A percentile compares a stretch with the other conserved stretches of the same genome.
Conservation (phyloP, 331 rosid genomes). For the Spiraea crenata region DNA sequence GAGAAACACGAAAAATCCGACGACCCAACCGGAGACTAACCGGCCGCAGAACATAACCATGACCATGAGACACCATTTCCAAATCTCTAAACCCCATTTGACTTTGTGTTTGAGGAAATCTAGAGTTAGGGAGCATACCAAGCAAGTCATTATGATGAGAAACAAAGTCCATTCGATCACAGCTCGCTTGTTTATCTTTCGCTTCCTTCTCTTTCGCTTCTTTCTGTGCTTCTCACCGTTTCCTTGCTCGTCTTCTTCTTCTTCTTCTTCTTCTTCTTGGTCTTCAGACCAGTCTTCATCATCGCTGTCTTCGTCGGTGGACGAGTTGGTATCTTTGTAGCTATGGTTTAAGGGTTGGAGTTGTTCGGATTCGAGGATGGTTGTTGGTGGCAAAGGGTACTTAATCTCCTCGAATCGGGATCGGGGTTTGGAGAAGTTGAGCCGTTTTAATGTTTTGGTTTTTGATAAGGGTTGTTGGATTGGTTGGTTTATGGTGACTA, state of each 20-base stretch:
- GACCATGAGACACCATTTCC: constrained; percentile 55
- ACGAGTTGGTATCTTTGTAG: neutral
- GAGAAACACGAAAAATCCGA: constrained; percentile 35
- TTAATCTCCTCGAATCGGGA: constrained; percentile 45
- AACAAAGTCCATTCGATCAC: constrained; percentile 43
- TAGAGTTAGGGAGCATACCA: constrained; percentile 37
- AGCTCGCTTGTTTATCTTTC: constrained; percentile 36
- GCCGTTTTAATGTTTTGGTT: constrained; percentile 34
- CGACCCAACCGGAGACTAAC: constrained; percentile 46
- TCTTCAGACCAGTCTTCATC: constrained; percentile 28
- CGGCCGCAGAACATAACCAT: constrained; percentile 54
- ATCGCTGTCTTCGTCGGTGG: constrained; percentile 15
- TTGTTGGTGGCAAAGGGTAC: constrained; percentile 21
- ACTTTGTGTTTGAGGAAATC: constrained; percentile 15
- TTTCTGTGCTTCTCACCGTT: neutral
- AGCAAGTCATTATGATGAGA: constrained; percentile 38
- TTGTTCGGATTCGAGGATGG: constrained; percentile 31
- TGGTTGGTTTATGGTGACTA: constrained; percentile 36
- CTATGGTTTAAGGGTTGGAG: constrained; percentile 16
- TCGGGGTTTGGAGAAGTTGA: constrained; percentile 42
- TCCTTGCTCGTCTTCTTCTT: constrained; percentile 17
- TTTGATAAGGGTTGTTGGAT: constrained; percentile 11
- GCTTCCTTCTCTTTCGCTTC: constrained; percentile 20
- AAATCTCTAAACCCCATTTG: constrained; percentile 35
- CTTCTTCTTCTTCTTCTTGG: constrained; percentile 23